Evolutionary conservation across 108 stramenopile genomes (phyloP), one percentile per base, ranked within the genome.

Genomic region (Chaetoceros tenuissimus): DNA sequence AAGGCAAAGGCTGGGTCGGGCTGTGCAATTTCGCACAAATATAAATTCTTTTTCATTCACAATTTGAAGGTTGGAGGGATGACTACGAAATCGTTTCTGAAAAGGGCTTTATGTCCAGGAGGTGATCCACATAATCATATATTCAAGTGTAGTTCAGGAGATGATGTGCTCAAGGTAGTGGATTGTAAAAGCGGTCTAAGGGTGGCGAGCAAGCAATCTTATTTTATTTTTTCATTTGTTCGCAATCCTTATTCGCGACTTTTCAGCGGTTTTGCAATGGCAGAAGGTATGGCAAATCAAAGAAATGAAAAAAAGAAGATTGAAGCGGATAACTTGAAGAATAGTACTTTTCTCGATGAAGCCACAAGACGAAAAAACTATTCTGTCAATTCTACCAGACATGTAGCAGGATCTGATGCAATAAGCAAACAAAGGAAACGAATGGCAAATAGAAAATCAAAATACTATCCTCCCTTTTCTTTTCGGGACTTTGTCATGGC

Each of bases 31-130:
- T 68, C 66, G 27, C 49, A 69, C 46, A 28, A 64, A 23, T 66
- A 74, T 28, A 74, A 66, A 29, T 74, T 74, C 45, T 50, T 64
- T 28, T 74, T 65, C 63, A 69, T 74, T 28, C 73, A 74, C 34
- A 63, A 69, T 3, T 46, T 74, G 0, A 74, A 74, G 45, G 58
- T 54, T 45, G 73, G 73, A 30, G 73, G 73, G 1, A 68, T 60
- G n/a, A 62, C 68, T 21, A 60, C 49, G 0, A 74, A 74, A 30
- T 34, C 62, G 28, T 69, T 74, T 30, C 28, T 74, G 2, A 53
- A 55, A 51, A 57, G 62, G 46, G 63, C 59, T 53, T 53, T 74
- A 10, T 74, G 73, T 51, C n/a, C n/a, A n/a, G n/a, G n/a, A n/a
- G n/a, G n/a, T n/a, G n/a, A n/a, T n/a, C n/a, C n/a, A n/a, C n/a